Percentiles rank a stretch among this genome's conserved stretches.
These are phyloP conservation scores for Diaporthe capsici DNA, from an alignment of 2,329 filamentous ascomycete species.

Conservation along the genomic window DNA sequence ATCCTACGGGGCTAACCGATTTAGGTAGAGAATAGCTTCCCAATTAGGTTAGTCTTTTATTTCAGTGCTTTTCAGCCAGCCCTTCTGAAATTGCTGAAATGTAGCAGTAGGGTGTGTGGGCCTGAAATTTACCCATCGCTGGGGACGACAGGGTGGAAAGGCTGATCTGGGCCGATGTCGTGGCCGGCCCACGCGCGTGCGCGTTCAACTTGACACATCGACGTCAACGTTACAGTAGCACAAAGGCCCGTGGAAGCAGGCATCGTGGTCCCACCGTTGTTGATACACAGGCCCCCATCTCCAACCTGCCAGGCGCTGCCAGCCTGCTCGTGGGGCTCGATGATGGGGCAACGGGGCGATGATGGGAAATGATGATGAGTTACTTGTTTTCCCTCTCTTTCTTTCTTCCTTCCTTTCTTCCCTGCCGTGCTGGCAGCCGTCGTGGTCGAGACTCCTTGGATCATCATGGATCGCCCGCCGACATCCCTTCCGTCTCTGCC, in stretches of 20 bases:
- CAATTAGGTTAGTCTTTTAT: too few species aligned
- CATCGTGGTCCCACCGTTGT: slow-evolving; percentile 19
- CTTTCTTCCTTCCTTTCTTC: slow-evolving; percentile 5
- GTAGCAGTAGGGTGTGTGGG: too few species aligned
- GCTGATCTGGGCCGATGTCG: slow-evolving; percentile 4
- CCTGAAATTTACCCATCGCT: too few species aligned
- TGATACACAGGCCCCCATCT: background rate
- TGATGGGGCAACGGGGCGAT: background rate
- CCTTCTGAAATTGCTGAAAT: too few species aligned
- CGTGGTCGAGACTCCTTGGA: slow-evolving; percentile 10
- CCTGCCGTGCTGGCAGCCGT: slow-evolving; percentile 3
- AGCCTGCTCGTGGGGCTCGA: slow-evolving; percentile 7
- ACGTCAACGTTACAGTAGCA: slow-evolving; percentile 22
- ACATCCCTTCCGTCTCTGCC: slow-evolving; percentile 28
- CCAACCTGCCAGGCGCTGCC: background rate
- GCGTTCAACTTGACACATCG: slow-evolving; percentile 31
- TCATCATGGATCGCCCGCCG: slow-evolving; percentile 18
- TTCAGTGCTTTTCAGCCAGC: too few species aligned
- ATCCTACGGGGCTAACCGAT: too few species aligned
- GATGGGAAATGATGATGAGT: slow-evolving; percentile 17
- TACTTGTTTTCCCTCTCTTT: background rate
- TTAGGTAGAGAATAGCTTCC: too few species aligned
- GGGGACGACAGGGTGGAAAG: slow-evolving; percentile 9
- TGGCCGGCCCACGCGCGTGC: slow-evolving; percentile 20
- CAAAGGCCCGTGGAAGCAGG: slow-evolving; percentile 27